Percentiles rank a stretch among this genome's conserved stretches.
phyloP scores from a whole-genome alignment of 2,329 filamentous ascomycete genomes.

The Blumeriella jaapii region DNA sequence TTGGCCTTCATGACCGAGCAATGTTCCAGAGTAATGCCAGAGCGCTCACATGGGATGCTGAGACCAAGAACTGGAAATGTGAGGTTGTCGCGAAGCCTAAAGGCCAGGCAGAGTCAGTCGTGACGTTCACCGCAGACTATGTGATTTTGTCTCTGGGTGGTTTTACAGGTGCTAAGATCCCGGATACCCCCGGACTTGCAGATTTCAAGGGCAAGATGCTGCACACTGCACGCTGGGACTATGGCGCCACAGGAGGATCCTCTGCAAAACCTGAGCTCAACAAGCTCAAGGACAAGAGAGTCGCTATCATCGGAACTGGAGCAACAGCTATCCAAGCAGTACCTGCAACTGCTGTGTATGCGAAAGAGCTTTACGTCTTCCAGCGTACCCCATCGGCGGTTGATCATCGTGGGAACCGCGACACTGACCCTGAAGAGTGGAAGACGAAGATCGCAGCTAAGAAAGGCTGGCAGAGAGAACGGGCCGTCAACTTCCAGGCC shows the following conservation, averaged over 20 bases:
- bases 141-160: slow-evolving; percentile 30
- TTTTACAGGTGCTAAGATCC: slow-evolving; percentile 33
- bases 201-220: slow-evolving; percentile 32
- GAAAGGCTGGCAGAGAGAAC: slow-evolving; percentile 38
- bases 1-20: slow-evolving; percentile 27
- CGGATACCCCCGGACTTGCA: slow-evolving; percentile 30
- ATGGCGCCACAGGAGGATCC: slow-evolving; percentile 31
- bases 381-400: slow-evolving; percentile 41
- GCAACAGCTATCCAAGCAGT: slow-evolving; percentile 21
- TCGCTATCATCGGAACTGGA: slow-evolving; percentile 23
- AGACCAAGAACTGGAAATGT: slow-evolving; percentile 25
- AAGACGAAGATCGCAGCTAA: slow-evolving; percentile 13
- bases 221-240: slow-evolving; percentile 35
- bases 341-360: slow-evolving; percentile 34
- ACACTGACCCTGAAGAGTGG: slow-evolving; percentile 34
- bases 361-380: slow-evolving; percentile 42
- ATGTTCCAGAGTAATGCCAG: slow-evolving; percentile 37
- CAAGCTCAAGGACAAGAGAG: slow-evolving; percentile 22
- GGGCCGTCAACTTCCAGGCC: slow-evolving; percentile 34
- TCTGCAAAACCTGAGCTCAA: slow-evolving; percentile 23
- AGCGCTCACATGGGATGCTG: slow-evolving; percentile 37
- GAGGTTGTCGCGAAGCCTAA: slow-evolving; percentile 4
- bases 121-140: slow-evolving; percentile 26
- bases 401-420: slow-evolving; percentile 29
- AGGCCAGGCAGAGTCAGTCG: slow-evolving; percentile 2